These are phyloP conservation scores for Solanum chiquidenum DNA, from an alignment of 257 asterid genomes.

Conservation along the genomic window DNA sequence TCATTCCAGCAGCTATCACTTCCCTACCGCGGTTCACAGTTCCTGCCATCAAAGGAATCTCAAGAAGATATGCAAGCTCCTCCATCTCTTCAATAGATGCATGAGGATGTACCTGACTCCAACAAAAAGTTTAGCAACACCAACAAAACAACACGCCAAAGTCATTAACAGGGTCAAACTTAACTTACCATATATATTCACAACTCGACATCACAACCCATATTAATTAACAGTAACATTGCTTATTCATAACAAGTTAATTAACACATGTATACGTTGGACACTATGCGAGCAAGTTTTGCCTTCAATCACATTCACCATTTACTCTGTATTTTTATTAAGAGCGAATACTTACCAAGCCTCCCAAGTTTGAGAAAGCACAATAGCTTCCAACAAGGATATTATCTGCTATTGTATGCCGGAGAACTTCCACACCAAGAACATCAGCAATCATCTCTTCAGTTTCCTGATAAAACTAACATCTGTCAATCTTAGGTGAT, in stretches of 20 bases:
- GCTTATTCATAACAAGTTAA: not conserved
- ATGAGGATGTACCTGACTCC: slow-evolving; percentile 70
- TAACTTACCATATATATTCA: not conserved
- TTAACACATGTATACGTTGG: not conserved
- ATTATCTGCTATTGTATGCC: slow-evolving; percentile 74
- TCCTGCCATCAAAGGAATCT: slow-evolving; percentile 72
- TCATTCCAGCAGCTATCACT: slow-evolving; percentile 65
- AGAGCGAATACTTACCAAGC: slow-evolving; percentile 51
- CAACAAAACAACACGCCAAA: not conserved
- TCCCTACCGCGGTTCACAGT: slow-evolving; percentile 85
- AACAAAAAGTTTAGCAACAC: not conserved
- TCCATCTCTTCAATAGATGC: slow-evolving; percentile 74
- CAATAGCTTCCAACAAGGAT: slow-evolving; percentile 77
- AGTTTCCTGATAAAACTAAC: slow-evolving; percentile 46
- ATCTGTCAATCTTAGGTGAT: not conserved
- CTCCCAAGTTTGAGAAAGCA: slow-evolving; percentile 72
- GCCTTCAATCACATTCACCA: not conserved
- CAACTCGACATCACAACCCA: not conserved
- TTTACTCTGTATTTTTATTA: not conserved
- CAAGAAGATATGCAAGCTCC: slow-evolving; percentile 77
- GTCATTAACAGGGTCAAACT: not conserved
- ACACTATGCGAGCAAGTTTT: not conserved
- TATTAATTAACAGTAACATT: not conserved
- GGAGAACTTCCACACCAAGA: slow-evolving; percentile 77
- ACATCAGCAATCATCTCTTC: slow-evolving; percentile 85